Evolutionary conservation across 2,329 filamentous ascomycete genomes (phyloP).

Genomic region (Fusarium kyushuense): DNA sequence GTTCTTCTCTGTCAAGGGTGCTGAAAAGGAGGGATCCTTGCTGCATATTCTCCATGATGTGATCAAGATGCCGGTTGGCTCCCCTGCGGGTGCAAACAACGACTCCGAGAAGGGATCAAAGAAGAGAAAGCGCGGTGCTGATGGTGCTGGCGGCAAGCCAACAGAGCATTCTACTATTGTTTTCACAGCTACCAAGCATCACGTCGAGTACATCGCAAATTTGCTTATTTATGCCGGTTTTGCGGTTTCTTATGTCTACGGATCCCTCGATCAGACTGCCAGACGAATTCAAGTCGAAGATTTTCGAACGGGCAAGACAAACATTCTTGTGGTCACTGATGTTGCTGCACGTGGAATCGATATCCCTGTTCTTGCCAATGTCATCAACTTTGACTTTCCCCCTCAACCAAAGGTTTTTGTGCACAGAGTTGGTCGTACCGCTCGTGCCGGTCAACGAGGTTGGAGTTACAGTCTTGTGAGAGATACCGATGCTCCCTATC

Average conservation of each 20-base stretch:
- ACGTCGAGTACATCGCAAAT: constrained; percentile 90
- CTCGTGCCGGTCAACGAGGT: constrained; percentile 89
- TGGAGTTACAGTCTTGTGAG: constrained; percentile 96
- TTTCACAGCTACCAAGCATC: constrained; percentile 95
- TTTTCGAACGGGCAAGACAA: constrained; percentile 85
- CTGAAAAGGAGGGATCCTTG: constrained; percentile 93
- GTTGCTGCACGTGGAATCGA: constrained; percentile 97
- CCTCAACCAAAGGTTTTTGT: constrained; percentile 97
- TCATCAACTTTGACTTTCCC: constrained; percentile 99
- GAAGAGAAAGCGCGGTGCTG: constrained; percentile 76
- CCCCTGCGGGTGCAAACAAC: constrained; percentile 65
- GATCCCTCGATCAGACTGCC: constrained; percentile 92
- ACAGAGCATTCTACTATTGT: constrained; percentile 94
- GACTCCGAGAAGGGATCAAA: constrained; percentile 63
- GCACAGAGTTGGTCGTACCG: constrained; percentile 94
- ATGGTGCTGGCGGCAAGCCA: constrained; percentile 71
- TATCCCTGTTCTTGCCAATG: constrained; percentile 94
- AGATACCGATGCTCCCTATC: constrained; percentile 88
- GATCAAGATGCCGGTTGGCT: constrained; percentile 86
- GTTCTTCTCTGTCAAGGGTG: constrained; percentile 92
- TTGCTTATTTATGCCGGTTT: constrained; percentile 87
- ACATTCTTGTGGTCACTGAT: constrained; percentile 95
- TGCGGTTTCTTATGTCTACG: constrained; percentile 93
- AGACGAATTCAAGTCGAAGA: constrained; percentile 92
- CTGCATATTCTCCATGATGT: constrained; percentile 90